These are phyloP conservation scores for Jimgerdemannia flammicorona DNA, from an alignment of 192 early-diverging fungal genomes.

Conservation along the genomic window DNA sequence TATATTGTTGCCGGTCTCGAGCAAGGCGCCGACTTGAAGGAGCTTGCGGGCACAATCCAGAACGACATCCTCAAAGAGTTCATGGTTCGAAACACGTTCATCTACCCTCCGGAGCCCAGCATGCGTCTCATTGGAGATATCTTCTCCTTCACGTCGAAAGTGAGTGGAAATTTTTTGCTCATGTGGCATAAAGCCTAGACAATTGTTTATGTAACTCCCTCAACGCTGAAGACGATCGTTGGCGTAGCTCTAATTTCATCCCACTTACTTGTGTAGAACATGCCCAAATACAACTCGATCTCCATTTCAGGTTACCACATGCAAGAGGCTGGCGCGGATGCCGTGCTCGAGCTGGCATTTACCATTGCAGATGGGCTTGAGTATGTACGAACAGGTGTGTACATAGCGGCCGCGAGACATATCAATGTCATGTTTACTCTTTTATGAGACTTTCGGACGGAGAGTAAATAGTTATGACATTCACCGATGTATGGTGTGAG, in stretches of 20 bases:
- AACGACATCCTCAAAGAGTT: constrained; percentile 94
- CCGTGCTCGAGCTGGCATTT: constrained; percentile 88
- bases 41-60: constrained; percentile 86
- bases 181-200: neutral
- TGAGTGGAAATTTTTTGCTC: constrained; percentile 6
- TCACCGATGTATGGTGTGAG: neutral
- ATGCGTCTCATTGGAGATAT: constrained; percentile 92
- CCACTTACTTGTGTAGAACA: constrained; percentile 40
- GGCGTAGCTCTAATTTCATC: no score
- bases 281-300: constrained; percentile 95
- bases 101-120: constrained; percentile 87
- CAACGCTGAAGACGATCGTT: no score
- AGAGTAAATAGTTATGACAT: no score
- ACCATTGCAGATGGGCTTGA: constrained; percentile 89
- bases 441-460: no score
- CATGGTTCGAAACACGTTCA: constrained; percentile 94
- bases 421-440: no score
- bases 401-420: neutral
- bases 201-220: no score
- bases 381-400: constrained; percentile 63
- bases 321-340: constrained; percentile 89
- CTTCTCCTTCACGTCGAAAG: constrained; percentile 80
- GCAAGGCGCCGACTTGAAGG: constrained; percentile 76
- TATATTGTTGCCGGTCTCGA: constrained; percentile 87
- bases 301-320: constrained; percentile 95